Evolutionary conservation across 2,329 filamentous ascomycete species (phyloP).

Genomic region (Teratosphaeria zuluensis): DNA sequence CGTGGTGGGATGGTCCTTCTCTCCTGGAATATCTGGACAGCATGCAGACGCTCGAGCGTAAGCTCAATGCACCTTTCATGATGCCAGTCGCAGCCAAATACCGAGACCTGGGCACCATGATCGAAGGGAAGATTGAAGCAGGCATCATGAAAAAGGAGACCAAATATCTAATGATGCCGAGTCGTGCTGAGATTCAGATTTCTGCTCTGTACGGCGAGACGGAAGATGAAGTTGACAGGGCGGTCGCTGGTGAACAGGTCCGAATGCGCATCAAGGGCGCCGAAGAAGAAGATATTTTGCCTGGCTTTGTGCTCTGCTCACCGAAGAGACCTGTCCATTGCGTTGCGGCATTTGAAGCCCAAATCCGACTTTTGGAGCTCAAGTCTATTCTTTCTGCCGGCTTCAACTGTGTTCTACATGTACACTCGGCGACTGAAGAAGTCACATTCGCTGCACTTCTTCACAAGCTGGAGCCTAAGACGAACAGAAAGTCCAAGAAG

Average conservation of each 20-base stretch:
- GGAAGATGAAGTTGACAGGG: constrained; percentile 76
- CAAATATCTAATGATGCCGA: constrained; percentile 89
- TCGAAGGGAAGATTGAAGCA: constrained; percentile 94
- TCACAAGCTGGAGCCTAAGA: constrained; percentile 93
- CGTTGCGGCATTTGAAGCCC: constrained; percentile 83
- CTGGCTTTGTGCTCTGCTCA: constrained; percentile 92
- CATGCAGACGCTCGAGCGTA: constrained; percentile 88
- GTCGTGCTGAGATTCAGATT: constrained; percentile 70
- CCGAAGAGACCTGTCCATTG: constrained; percentile 89
- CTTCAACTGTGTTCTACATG: constrained; percentile 96
- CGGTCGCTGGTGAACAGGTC: constrained; percentile 89
- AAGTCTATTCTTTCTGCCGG: constrained; percentile 90
- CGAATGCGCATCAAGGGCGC: constrained; percentile 85
- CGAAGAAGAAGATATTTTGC: constrained; percentile 93
- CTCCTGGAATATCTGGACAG: constrained; percentile 90
- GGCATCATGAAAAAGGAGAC: constrained; percentile 87
- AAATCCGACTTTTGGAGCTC: constrained; percentile 88
- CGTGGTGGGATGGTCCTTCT: constrained; percentile 84
- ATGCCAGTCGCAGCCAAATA: constrained; percentile 97
- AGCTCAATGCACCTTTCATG: constrained; percentile 97
- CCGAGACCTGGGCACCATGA: constrained; percentile 91
- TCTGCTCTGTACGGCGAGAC: constrained; percentile 88
- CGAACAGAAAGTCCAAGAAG: constrained; percentile 83
- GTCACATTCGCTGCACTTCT: constrained; percentile 81
- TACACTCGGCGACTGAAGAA: constrained; percentile 95